A percentile compares a stretch with the other conserved stretches of the same genome.
Evolutionary conservation across 208 protist species (phyloP).

Genomic region (Novymonas esmeraldas): DNA sequence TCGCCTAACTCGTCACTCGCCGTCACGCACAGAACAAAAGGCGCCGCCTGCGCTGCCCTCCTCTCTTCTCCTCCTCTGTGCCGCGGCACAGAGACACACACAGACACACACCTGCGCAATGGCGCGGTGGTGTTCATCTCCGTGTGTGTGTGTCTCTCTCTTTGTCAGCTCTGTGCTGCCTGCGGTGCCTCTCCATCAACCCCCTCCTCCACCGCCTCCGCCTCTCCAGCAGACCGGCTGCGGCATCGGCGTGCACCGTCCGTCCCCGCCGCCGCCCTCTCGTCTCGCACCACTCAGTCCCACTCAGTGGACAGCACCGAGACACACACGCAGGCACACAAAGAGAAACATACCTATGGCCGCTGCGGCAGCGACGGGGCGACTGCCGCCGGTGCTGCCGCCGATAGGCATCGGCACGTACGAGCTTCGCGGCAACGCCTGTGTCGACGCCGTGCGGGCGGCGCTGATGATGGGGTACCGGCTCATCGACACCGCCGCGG

Average conservation of each 20-base stretch:
- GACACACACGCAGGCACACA: not conserved
- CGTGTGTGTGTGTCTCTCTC: not conserved
- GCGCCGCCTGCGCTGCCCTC: not conserved
- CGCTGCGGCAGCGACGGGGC: too few species aligned
- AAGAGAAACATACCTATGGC: not conserved
- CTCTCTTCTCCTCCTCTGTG: constrained; percentile 1
- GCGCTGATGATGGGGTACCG: constrained; percentile 77
- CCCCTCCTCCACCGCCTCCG: too few species aligned
- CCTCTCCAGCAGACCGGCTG: too few species aligned
- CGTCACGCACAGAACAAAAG: too few species aligned
- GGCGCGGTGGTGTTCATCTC: not conserved
- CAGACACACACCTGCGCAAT: too few species aligned
- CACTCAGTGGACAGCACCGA: not conserved
- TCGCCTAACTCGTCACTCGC: too few species aligned
- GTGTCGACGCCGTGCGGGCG: constrained; percentile 41
- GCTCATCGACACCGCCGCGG: constrained; percentile 84
- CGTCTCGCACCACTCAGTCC: not conserved
- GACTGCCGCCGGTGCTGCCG: constrained; percentile 35
- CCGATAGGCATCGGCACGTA: constrained; percentile 85
- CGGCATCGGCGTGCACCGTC: too few species aligned
- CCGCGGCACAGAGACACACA: not conserved
- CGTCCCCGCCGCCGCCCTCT: not conserved
- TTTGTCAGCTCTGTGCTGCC: not conserved
- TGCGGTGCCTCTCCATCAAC: constrained; percentile 1
- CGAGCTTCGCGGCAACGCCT: constrained; percentile 69